Conservation (phyloP, 768 basidiomycete genomes). For the Boletus vinaceobasis region DNA sequence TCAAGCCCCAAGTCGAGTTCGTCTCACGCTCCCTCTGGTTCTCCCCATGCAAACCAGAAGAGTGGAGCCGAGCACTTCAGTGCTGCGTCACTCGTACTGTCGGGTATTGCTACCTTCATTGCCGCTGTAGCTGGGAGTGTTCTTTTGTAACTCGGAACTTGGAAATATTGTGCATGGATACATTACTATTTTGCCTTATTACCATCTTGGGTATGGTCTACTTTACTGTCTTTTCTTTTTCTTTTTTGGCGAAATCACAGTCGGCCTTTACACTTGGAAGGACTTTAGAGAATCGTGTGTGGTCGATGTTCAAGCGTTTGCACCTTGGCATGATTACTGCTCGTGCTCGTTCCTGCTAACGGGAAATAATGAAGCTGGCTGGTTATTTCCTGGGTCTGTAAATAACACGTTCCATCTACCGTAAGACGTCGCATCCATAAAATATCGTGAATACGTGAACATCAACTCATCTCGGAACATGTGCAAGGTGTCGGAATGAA, state of each 20-base stretch:
- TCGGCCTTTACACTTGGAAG: neutral
- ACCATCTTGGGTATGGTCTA: neutral
- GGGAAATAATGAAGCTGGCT: neutral
- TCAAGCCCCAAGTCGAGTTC: conserved; percentile 7
- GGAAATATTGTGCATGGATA: conserved; percentile 1
- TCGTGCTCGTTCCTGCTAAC: neutral
- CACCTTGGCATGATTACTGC: too few relatives aligned
- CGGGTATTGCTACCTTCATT: conserved; percentile 21
- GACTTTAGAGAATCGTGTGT: neutral
- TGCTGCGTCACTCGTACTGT: conserved; percentile 20
- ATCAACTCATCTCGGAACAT: conserved; percentile 2
- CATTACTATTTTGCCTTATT: conserved; percentile 10
- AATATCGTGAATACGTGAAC: conserved; percentile 13
- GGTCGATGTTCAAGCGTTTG: neutral
- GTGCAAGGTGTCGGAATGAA: neutral
- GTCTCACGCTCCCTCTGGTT: conserved; percentile 13
- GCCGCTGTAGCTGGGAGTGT: conserved; percentile 22
- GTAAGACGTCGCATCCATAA: conserved; percentile 1
- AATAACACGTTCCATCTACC: conserved; percentile 10
- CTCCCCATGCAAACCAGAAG: conserved; percentile 33
- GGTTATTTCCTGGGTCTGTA: neutral
- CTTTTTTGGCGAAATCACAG: neutral
- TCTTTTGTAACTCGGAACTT: conserved; percentile 16
- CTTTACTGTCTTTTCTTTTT: conserved; percentile 3
- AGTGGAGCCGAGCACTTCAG: conserved; percentile 28